phyloP scores from a whole-genome alignment of 1,139 yeast species.

The Saccharomyces pastorianus region DNA sequence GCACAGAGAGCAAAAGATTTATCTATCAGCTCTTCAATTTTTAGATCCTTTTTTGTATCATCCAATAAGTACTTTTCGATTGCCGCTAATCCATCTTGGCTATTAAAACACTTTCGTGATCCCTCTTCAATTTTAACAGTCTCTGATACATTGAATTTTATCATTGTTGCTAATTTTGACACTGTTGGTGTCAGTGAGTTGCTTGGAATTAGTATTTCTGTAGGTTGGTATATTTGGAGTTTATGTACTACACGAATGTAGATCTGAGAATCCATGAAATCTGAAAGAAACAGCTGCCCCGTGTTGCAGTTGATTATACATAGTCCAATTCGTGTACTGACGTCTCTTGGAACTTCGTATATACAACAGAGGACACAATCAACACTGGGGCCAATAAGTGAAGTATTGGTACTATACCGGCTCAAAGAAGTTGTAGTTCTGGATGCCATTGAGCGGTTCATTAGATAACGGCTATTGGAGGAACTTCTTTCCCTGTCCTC shows the following conservation, averaged over 20 bases:
- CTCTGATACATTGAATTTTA: conserved; percentile 32
- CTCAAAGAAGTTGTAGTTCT: not conserved
- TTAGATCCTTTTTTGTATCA: conserved; percentile 18
- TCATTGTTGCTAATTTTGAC: conserved; percentile 34
- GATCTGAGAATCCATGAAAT: conserved; percentile 39
- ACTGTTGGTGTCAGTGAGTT: conserved; percentile 24
- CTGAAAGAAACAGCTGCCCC: conserved; percentile 34
- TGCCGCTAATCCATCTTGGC: conserved; percentile 20
- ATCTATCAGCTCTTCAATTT: conserved; percentile 21
- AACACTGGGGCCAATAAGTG: not conserved
- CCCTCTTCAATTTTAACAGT: conserved; percentile 24
- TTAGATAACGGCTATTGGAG: not conserved
- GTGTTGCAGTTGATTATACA: conserved; percentile 34
- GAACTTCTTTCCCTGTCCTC: not conserved
- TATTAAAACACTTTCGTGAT: conserved; percentile 26
- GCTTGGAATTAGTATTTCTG: conserved; percentile 34
- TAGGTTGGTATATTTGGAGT: conserved; percentile 34
- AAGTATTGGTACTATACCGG: not conserved
- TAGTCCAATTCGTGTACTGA: conserved; percentile 33
- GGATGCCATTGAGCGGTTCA: not conserved
- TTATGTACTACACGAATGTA: conserved; percentile 40
- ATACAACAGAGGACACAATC: conserved; percentile 30
- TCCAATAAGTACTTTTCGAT: conserved; percentile 17
- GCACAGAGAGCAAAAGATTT: conserved; percentile 33
- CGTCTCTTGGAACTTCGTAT: conserved; percentile 31